Evolutionary conservation across 371 early-diverging fungal species (phyloP).

Genomic region (Aphelidium insulamus): DNA sequence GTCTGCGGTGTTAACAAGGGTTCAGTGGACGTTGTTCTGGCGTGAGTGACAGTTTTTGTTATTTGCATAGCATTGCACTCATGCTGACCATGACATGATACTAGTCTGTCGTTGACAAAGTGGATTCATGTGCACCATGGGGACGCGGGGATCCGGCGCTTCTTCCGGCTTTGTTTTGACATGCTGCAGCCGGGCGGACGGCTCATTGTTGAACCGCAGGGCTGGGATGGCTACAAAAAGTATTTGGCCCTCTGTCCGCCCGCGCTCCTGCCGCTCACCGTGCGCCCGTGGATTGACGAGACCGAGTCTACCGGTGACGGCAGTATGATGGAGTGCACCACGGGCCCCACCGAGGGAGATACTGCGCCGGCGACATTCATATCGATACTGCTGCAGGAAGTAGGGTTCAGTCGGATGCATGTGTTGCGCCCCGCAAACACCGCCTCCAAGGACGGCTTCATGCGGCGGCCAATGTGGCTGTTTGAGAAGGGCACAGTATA

Average conservation of each 20-base stretch:
- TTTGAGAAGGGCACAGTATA: too few species aligned
- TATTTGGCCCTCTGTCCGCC: too few species aligned
- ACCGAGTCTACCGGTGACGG: too few species aligned
- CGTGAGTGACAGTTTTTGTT: slow-evolving; percentile 2
- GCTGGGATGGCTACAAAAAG: slow-evolving; percentile 22
- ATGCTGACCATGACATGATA: slow-evolving; percentile 17
- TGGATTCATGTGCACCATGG: slow-evolving; percentile 65
- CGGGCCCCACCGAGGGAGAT: slow-evolving; percentile 8
- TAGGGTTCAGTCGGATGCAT: too few species aligned
- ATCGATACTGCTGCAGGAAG: slow-evolving; percentile 8
- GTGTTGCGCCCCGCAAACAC: too few species aligned
- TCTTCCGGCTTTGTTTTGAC: slow-evolving; percentile 36
- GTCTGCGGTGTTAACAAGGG: slow-evolving; percentile 6
- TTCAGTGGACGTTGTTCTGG: slow-evolving; percentile 22
- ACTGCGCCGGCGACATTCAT: slow-evolving; percentile 16
- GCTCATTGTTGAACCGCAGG: slow-evolving; percentile 52
- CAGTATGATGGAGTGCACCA: slow-evolving; percentile 12
- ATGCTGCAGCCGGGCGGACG: slow-evolving; percentile 29
- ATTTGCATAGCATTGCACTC: slow-evolving; percentile 1
- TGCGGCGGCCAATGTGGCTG: too few species aligned
- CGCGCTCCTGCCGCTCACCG: too few species aligned
- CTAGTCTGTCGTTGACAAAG: too few species aligned
- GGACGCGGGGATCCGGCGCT: slow-evolving; percentile 40
- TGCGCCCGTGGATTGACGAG: too few species aligned
- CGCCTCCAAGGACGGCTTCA: too few species aligned